Percentiles rank a stretch among this genome's conserved stretches.
Conservation (phyloP, 371 early-diverging fungal species). For the Mortierella sp. region DNA sequence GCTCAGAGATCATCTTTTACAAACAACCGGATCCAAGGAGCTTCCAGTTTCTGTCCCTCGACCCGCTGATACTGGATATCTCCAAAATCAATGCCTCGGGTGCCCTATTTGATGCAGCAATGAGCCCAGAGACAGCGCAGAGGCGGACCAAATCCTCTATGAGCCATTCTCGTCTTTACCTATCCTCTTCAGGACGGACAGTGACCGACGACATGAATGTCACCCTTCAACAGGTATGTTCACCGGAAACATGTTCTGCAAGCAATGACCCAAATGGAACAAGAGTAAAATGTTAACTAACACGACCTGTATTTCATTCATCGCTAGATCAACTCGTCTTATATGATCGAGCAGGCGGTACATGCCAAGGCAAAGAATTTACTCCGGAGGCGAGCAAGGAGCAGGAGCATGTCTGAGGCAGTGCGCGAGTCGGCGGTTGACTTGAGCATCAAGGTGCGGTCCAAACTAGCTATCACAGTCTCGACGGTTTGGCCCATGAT, state of each 20-base stretch:
- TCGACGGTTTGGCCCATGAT: conserved; percentile 55
- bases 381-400: conserved; percentile 44
- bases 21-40: conserved; percentile 73
- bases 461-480: conserved; percentile 37
- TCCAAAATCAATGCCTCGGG: conserved; percentile 59
- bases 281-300: background rate
- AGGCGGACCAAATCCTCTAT: conserved; percentile 33
- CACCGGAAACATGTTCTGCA: background rate
- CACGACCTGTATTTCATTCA: background rate
- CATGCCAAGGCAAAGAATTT: conserved; percentile 46
- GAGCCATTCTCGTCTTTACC: conserved; percentile 36
- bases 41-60: conserved; percentile 78
- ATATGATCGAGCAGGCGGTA: conserved; percentile 57
- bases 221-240: conserved; percentile 55
- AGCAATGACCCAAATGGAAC: background rate
- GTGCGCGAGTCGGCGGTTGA: conserved; percentile 57
- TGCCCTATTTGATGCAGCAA: conserved; percentile 47
- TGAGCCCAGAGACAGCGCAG: conserved; percentile 48
- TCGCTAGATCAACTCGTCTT: conserved; percentile 57
- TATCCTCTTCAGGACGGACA: conserved; percentile 39
- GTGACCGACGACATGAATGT: conserved; percentile 58
- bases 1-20: conserved; percentile 72
- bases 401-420: conserved; percentile 58
- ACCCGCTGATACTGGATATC: conserved; percentile 80
- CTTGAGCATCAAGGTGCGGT: conserved; percentile 52